Conservation (phyloP, 2,329 filamentous ascomycete species). For the Acrocalymma vagum region DNA sequence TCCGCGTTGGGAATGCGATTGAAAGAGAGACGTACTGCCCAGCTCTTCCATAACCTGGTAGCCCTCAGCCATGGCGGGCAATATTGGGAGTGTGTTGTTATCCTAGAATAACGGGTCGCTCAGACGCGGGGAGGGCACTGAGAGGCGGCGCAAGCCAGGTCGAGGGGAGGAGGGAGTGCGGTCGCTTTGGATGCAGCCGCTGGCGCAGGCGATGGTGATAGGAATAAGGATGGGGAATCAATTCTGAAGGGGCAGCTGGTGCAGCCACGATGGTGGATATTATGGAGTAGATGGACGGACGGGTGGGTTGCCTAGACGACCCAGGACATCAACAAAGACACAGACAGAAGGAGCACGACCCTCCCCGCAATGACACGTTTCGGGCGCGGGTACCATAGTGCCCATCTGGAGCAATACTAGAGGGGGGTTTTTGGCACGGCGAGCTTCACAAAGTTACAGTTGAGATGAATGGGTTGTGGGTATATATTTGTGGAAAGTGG, state of each 20-base stretch:
- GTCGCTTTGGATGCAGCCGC: too few species aligned
- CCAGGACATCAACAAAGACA: conserved; percentile 35
- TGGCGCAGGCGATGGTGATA: conserved; percentile 28
- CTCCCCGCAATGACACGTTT: conserved; percentile 3
- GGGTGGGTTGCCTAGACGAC: conserved; percentile 23
- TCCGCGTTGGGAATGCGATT: not conserved
- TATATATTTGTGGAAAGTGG: too few species aligned
- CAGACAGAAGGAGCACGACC: conserved; percentile 7
- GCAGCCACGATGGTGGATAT: conserved; percentile 24
- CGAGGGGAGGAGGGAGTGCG: conserved; percentile 28
- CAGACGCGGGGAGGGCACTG: too few species aligned
- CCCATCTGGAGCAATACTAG: too few species aligned
- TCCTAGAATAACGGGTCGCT: too few species aligned
- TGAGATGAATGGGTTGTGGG: too few species aligned
- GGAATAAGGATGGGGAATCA: conserved; percentile 34
- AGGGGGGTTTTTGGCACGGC: too few species aligned
- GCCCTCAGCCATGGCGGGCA: conserved; percentile 74
- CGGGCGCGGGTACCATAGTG: too few species aligned
- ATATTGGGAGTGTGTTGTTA: conserved; percentile 21
- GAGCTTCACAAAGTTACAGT: too few species aligned
- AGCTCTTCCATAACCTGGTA: conserved; percentile 97
- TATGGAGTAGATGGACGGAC: conserved; percentile 22
- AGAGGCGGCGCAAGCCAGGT: conserved; percentile 27
- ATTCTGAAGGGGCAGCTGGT: conserved; percentile 16
- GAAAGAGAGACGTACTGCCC: conserved; percentile 71